Evolutionary conservation across 768 basidiomycete genomes (phyloP).

Genomic region (Naganishia friedmannii): DNA sequence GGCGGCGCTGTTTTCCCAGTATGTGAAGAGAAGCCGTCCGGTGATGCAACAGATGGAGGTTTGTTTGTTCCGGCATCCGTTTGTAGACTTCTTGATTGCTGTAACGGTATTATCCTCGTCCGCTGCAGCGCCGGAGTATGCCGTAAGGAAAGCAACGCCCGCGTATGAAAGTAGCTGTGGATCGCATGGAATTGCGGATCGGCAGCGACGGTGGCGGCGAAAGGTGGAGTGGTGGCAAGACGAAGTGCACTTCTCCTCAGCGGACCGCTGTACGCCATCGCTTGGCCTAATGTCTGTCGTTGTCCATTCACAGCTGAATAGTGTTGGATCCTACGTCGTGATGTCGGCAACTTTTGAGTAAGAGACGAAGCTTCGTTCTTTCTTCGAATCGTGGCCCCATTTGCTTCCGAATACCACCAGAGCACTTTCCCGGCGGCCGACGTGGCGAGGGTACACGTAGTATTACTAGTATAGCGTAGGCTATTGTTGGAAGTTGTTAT

Average conservation of each 20-base stretch:
- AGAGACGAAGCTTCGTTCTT: background rate
- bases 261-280: background rate
- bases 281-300: too few species aligned
- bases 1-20: background rate
- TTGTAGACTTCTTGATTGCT: background rate
- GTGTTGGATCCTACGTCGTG: too few species aligned
- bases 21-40: too few species aligned
- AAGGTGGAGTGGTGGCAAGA: background rate
- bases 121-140: background rate
- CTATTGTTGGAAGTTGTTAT: too few species aligned
- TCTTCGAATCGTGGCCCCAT: background rate
- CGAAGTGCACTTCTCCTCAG: conserved; percentile 3
- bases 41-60: too few species aligned
- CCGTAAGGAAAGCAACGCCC: conserved; percentile 5
- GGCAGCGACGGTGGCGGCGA: background rate
- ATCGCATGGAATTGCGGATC: conserved; percentile 8
- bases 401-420: conserved; percentile 9
- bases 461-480: too few species aligned
- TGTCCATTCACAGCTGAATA: background rate
- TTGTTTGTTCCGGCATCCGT: too few species aligned
- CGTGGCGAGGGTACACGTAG: too few species aligned
- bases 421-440: background rate
- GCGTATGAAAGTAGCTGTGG: conserved; percentile 14
- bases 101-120: background rate
- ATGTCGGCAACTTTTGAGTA: background rate